Evolutionary conservation across 2,329 filamentous ascomycete species (phyloP), one percentile per base, ranked within the genome.

Genomic region (Ophiosphaerella narmari): DNA sequence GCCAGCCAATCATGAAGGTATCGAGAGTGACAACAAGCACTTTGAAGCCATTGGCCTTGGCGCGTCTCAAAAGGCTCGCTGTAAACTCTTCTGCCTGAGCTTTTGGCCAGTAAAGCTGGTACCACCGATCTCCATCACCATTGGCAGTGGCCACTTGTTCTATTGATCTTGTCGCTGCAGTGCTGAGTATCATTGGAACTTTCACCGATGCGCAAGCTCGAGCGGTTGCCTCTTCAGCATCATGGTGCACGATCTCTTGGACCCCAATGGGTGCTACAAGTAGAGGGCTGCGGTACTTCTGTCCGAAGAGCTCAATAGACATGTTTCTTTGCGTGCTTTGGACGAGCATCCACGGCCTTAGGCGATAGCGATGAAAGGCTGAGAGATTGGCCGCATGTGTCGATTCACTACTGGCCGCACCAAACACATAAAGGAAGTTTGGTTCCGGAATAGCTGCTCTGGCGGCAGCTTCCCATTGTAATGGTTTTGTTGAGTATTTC

Each of bases 71-170:
- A 13, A 91, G 73, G 1, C 83, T 87, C 0, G 80, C 74, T 0
- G 87, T 90, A 46, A 90, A 76, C 3, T 86, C 82, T 44, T 90
- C 80, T 46, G 83, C 81, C 16, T 78, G 73, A 0, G 86, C 85
- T 78, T 78, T 75, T 0, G 88, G 87, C 86, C 87, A 90, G 74
- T 91, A 91, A 0, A 91, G 79, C 66, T 91, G 88, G 67, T 81
- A 91, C 86, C 86, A 91, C 9, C 86, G 76, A 29, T 80, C 76
- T 1, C 83, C 82, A 5, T 80, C 72, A 0, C 80, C 81, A 43
- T 80, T 84, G 0, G 83, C 84, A 7, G 75, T 63, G 0, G 84
- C 86, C 0, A 89, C 81, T 42, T 90, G 82, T 66, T 90, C 87
- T 50, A 90, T 86, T 1, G 80, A 81, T 29, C 80, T 78, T 2